These are phyloP conservation scores for Macrolepiota dolichaula DNA, from an alignment of 768 basidiomycete species.

Conservation along the genomic window DNA sequence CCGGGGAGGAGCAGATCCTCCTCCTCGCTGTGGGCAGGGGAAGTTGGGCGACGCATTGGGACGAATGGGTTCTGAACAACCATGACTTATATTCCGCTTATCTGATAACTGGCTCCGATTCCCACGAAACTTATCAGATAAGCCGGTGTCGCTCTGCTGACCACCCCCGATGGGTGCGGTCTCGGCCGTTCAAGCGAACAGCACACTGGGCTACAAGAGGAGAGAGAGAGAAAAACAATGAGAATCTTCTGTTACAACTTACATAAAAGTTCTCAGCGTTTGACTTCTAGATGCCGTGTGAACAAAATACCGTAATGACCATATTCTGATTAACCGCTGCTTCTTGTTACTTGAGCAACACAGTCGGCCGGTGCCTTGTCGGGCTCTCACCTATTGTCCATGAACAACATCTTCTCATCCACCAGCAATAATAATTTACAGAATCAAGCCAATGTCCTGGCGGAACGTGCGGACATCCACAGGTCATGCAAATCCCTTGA, in stretches of 20 bases:
- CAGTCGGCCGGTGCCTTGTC: background rate
- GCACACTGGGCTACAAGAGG: too few species aligned
- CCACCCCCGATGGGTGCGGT: too few species aligned
- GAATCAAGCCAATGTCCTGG: conserved; percentile 12
- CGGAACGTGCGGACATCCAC: conserved; percentile 72
- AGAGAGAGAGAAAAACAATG: too few species aligned
- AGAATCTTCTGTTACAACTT: too few species aligned
- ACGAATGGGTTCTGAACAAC: background rate
- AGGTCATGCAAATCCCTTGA: conserved; percentile 80
- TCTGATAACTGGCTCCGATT: conserved; percentile 8
- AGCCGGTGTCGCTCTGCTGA: background rate
- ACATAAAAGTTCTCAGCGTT: too few species aligned
- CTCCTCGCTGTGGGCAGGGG: conserved; percentile 1
- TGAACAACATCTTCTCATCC: conserved; percentile 7
- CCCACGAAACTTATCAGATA: conserved; percentile 5
- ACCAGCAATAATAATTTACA: background rate
- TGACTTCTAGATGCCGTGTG: background rate
- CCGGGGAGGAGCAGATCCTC: conserved; percentile 1
- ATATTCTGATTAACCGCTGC: conserved; percentile 1
- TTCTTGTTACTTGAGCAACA: background rate
- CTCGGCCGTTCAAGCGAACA: too few species aligned
- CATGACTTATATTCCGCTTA: background rate
- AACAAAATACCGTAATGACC: background rate
- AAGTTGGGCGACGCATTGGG: background rate
- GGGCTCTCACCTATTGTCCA: background rate